These are phyloP conservation scores for Avena atlantica DNA, from an alignment of 176 grass and related monocot genomes.

Conservation along the genomic window DNA sequence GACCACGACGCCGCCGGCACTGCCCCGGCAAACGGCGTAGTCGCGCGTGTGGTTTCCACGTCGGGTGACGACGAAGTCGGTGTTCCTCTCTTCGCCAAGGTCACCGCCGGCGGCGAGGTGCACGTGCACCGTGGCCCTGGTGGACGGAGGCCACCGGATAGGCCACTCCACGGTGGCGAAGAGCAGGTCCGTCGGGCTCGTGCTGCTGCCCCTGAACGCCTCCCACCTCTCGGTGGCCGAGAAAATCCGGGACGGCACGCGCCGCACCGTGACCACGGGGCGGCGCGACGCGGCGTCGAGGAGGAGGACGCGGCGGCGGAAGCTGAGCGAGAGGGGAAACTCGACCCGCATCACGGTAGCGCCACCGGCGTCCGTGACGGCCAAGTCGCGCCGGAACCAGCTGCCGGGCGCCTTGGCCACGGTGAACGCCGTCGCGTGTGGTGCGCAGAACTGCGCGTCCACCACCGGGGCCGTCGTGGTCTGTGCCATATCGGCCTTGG, in stretches of 20 bases:
- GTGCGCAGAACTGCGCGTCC: slow-evolving; percentile 48
- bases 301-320: slow-evolving; percentile 38
- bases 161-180: slow-evolving; percentile 42
- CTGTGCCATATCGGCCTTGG: slow-evolving; percentile 6
- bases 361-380: slow-evolving; percentile 42
- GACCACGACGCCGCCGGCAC: background rate
- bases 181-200: slow-evolving; percentile 35
- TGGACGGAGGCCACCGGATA: slow-evolving; percentile 11
- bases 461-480: slow-evolving; percentile 36
- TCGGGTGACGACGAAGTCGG: background rate
- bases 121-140: slow-evolving; percentile 41
- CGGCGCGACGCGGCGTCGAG: slow-evolving; percentile 45
- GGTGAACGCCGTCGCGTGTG: slow-evolving; percentile 38
- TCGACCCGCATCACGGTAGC: slow-evolving; percentile 48
- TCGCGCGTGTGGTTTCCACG: background rate
- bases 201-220: slow-evolving; percentile 56
- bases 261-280: slow-evolving; percentile 52
- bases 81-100: background rate
- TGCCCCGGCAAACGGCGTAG: background rate
- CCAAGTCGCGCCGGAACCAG: slow-evolving; percentile 37
- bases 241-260: background rate
- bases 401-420: slow-evolving; percentile 47
- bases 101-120: slow-evolving; percentile 43
- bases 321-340: slow-evolving; percentile 12
- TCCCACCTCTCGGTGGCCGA: slow-evolving; percentile 31